Percentiles rank a stretch among this genome's conserved stretches.
Evolutionary conservation across 306 rosid species (phyloP).

Genomic region (Citrullus mucosospermus): DNA sequence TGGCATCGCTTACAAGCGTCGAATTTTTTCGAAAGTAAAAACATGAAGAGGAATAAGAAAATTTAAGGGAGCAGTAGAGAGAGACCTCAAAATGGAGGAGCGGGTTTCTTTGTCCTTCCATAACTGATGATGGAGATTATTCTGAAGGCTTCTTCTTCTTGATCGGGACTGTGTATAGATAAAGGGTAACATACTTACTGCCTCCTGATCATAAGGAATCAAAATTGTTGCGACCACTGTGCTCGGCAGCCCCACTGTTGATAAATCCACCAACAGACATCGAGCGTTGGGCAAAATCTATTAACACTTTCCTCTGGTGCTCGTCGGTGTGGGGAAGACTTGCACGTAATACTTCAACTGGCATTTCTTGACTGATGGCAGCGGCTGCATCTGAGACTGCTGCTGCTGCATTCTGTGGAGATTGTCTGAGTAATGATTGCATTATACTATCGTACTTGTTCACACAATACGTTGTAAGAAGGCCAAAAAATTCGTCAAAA

Average conservation of each 20-base stretch:
- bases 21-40: neutral
- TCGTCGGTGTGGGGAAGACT: conserved; percentile 93
- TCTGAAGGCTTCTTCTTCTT: conserved; percentile 1
- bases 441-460: conserved; percentile 61
- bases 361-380: conserved; percentile 80
- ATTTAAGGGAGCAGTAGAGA: neutral
- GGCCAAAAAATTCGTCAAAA: conserved; percentile 64
- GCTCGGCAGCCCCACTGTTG: conserved; percentile 30
- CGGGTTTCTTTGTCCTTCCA: conserved; percentile 10
- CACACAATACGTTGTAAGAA: conserved; percentile 71
- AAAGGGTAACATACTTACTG: neutral
- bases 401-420: conserved; percentile 32
- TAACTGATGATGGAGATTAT: conserved; percentile 9
- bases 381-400: conserved; percentile 54
- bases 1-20: neutral
- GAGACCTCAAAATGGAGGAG: conserved; percentile 10
- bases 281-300: conserved; percentile 82
- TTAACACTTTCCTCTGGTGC: conserved; percentile 48
- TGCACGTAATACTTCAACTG: conserved; percentile 86
- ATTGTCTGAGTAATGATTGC: conserved; percentile 51
- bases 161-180: conserved; percentile 1
- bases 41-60: neutral
- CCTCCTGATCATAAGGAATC: conserved; percentile 40
- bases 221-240: conserved; percentile 30
- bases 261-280: conserved; percentile 52